Evolutionary conservation across 768 basidiomycete genomes (phyloP).

Genomic region (Calocybe indica): DNA sequence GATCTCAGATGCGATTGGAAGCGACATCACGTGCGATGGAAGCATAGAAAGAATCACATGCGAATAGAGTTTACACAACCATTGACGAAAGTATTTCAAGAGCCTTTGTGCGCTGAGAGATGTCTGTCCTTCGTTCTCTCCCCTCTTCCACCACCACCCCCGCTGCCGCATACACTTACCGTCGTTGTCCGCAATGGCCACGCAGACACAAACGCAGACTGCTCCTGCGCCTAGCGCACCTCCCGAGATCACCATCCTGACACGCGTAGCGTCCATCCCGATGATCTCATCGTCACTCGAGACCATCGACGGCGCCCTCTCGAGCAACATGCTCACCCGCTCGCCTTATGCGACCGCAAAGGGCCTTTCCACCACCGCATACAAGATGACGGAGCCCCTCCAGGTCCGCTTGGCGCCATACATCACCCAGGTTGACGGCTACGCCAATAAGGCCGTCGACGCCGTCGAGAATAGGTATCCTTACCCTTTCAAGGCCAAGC

Average conservation of each 20-base stretch:
- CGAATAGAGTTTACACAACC: too few species aligned
- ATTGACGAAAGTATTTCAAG: too few species aligned
- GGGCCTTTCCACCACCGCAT: constrained; percentile 50
- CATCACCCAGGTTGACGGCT: constrained; percentile 55
- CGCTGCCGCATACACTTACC: constrained; percentile 1
- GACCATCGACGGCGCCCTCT: constrained; percentile 54
- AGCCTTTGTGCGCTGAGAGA: too few species aligned
- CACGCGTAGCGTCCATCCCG: constrained; percentile 68
- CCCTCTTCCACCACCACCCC: too few species aligned
- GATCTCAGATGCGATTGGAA: too few species aligned
- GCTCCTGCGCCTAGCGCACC: constrained; percentile 11
- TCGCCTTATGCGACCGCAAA: constrained; percentile 64
- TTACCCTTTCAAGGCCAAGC: constrained; percentile 67
- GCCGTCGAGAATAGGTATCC: constrained; percentile 69
- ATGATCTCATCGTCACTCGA: constrained; percentile 59
- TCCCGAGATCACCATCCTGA: constrained; percentile 57
- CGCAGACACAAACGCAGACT: constrained; percentile 18
- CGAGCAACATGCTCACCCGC: constrained; percentile 54
- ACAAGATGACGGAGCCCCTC: constrained; percentile 59
- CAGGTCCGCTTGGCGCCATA: constrained; percentile 62
- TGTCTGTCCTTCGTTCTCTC: too few species aligned
- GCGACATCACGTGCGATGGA: too few species aligned
- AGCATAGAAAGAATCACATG: too few species aligned
- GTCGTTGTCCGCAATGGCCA: constrained; percentile 18
- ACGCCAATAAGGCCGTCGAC: constrained; percentile 72